These are phyloP conservation scores for Colletotrichum gigasporum DNA, from an alignment of 2,329 filamentous ascomycete species.

Conservation along the genomic window DNA sequence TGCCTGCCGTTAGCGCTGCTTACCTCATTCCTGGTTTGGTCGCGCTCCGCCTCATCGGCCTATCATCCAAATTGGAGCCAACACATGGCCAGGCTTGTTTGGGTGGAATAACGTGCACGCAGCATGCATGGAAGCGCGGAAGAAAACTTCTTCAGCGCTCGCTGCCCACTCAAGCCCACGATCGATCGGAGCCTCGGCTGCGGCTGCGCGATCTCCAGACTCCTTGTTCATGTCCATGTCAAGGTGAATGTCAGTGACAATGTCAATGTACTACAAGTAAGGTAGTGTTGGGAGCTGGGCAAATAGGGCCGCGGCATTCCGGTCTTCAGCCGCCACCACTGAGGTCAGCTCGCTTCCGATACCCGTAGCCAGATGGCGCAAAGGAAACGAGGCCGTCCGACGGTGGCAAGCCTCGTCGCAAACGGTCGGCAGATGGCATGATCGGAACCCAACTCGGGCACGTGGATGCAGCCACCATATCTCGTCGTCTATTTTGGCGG, in stretches of 20 bases:
- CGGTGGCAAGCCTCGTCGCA: constrained; percentile 22
- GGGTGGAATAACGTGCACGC: background rate
- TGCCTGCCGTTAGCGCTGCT: no score
- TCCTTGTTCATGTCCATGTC: no score
- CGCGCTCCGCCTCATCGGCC: no score
- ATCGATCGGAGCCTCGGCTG: background rate
- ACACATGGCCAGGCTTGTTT: background rate
- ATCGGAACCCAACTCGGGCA: background rate
- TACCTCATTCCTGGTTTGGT: no score
- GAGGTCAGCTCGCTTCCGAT: background rate
- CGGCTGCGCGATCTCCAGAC: no score
- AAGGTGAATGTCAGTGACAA: no score
- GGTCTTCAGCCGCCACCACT: background rate
- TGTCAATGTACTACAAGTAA: no score
- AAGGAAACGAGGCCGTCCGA: constrained; percentile 1
- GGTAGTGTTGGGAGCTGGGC: no score
- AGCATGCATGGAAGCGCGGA: constrained; percentile 7
- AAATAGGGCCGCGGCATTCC: no score
- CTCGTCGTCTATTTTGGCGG: background rate
- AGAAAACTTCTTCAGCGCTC: background rate
- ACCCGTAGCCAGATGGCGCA: background rate
- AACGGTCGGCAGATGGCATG: constrained; percentile 7
- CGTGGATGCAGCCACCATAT: background rate
- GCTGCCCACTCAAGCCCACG: background rate
- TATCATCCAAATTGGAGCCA: background rate